These are phyloP conservation scores for Termitomyces sp. DNA, from an alignment of 1,284 basidiomycete species.

Conservation along the genomic window DNA sequence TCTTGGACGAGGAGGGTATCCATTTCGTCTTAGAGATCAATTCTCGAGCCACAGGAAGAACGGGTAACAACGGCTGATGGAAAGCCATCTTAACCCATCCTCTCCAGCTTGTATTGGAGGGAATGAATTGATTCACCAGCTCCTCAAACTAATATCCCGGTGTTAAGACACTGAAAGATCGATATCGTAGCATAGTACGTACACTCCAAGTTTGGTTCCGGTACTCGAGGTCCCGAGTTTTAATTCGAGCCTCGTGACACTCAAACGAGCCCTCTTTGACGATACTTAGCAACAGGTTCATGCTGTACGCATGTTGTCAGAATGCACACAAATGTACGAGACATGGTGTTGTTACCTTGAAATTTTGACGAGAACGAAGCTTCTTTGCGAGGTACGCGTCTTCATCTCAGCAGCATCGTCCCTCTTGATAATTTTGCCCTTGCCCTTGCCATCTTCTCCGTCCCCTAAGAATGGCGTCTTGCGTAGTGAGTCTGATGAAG, in stretches of 20 bases:
- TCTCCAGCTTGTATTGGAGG: constrained; percentile 69
- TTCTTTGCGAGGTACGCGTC: constrained; percentile 72
- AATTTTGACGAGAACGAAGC: constrained; percentile 79
- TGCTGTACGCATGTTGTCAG: constrained; percentile 32
- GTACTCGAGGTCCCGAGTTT: constrained; percentile 73
- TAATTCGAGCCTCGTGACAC: constrained; percentile 68
- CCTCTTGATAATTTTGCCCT: constrained; percentile 13
- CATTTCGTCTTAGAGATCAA: constrained; percentile 71
- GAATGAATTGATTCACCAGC: constrained; percentile 75
- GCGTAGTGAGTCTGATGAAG: constrained; percentile 30
- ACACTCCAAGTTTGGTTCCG: constrained; percentile 87
- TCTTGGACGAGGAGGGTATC: constrained; percentile 46
- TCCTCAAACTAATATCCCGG: constrained; percentile 61
- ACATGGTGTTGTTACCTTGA: constrained; percentile 46
- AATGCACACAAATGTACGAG: neutral
- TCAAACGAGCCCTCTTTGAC: constrained; percentile 69
- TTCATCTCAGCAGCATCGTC: constrained; percentile 73
- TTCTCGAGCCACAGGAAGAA: constrained; percentile 70
- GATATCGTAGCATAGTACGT: constrained; percentile 25
- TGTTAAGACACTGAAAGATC: neutral
- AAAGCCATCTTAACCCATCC: constrained; percentile 81
- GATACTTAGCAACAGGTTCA: constrained; percentile 65
- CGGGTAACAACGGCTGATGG: constrained; percentile 68
- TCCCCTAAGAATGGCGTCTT: constrained; percentile 11
- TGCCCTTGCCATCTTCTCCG: constrained; percentile 21